Evolutionary conservation across 805 yeast species (phyloP).

Genomic region (Myxozyma sirexii): DNA sequence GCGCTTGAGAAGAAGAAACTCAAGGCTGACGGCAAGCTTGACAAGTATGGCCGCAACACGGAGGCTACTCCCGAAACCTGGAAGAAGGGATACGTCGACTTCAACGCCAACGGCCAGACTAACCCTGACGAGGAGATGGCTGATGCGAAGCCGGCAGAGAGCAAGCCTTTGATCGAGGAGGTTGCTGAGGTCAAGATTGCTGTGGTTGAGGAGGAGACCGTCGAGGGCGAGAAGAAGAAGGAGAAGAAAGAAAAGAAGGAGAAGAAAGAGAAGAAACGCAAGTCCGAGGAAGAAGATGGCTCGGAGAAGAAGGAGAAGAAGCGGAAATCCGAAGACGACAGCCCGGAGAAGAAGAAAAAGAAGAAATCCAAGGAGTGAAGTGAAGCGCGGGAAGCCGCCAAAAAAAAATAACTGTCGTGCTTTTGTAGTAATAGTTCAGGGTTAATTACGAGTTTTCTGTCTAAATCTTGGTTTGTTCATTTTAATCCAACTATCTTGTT

Average conservation of each 20-base stretch:
- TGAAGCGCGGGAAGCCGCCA: not conserved
- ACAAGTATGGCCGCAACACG: slow-evolving; percentile 89
- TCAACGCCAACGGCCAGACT: slow-evolving; percentile 57
- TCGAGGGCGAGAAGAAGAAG: slow-evolving; percentile 30
- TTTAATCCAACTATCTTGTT: too few species aligned
- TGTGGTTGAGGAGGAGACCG: slow-evolving; percentile 15
- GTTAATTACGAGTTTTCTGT: too few species aligned
- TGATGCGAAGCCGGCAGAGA: slow-evolving; percentile 54
- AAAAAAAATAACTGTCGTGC: too few species aligned
- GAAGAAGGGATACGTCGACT: slow-evolving; percentile 76
- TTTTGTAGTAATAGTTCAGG: too few species aligned
- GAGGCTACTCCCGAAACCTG: slow-evolving; percentile 93
- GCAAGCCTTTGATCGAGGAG: slow-evolving; percentile 59
- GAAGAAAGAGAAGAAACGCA: slow-evolving; percentile 24
- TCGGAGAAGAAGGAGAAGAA: slow-evolving; percentile 78
- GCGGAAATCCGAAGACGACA: slow-evolving; percentile 46
- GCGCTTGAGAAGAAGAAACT: slow-evolving; percentile 98
- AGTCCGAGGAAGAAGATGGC: slow-evolving; percentile 16
- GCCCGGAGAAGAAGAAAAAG: slow-evolving; percentile 69
- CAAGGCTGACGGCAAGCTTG: slow-evolving; percentile 95
- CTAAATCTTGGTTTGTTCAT: too few species aligned
- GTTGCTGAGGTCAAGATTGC: slow-evolving; percentile 30
- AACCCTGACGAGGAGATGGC: slow-evolving; percentile 36
- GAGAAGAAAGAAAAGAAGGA: slow-evolving; percentile 30
- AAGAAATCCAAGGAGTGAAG: slow-evolving; percentile 9